Evolutionary conservation across 1,284 basidiomycete species (phyloP), one percentile per base, ranked within the genome.

Genomic region (Trichosporon inkin): DNA sequence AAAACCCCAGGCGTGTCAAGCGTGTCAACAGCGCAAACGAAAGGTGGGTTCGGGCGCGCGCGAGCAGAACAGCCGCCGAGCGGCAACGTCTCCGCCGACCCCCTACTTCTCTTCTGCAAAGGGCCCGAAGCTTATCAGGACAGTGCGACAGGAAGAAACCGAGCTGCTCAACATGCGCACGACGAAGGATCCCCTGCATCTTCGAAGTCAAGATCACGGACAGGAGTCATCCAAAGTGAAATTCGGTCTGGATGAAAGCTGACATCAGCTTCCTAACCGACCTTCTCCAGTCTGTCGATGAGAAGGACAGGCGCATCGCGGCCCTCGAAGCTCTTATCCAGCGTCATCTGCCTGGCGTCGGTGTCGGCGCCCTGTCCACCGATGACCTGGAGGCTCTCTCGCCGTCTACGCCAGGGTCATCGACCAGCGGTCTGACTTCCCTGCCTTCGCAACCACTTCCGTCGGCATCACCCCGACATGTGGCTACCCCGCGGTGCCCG

Each of bases 231-330:
- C 60, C 60, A 19, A 62, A 54, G 56, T 60, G 22, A 14, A 55
- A 37, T n/a, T n/a, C 3, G 10, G n/a, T 19, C 22, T 2, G 10
- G 16, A 20, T 16, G 5, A 2, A n/a, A 1, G 24, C 44, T 58
- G 41, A 55, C 58, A 4, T 7, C 20, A 60, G 59, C 35, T 36
- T 58, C n/a, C 60, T 62, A 8, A 57, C 60, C 20, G 41, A 62
- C 34, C 37, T 57, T 14, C 53, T 62, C 32, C 17, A 34, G n/a
- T 38, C 60, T 1, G 44, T 62, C 16, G 60, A 62, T 32, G 60
- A 62, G 17, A 55, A 57, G 41, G 56, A 62, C 20, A 28, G 20
- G 32, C 56, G 56, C n/a, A 41, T 58, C 5, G 35, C 49, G 13
- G 56, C 56, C 0, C 47, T 62, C 1, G 60, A 62, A n/a, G 36